Base-by-base conservation (phyloP, 352 stramenopile species). In the Peronosclerospora sorghi region DNA sequence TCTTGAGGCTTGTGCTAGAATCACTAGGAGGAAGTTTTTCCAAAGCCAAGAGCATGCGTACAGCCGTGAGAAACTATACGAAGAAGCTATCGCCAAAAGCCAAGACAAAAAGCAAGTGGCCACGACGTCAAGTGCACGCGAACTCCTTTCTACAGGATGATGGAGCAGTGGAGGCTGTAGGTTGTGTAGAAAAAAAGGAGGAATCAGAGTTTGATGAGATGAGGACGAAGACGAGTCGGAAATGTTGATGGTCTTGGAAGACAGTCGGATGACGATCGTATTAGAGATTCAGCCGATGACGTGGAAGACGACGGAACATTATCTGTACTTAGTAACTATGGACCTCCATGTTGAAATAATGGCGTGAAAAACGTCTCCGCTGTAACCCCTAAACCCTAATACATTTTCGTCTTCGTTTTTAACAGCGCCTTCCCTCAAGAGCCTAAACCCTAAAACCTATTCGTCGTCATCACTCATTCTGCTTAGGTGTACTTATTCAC, bases 221-320 rank as follows among this genome's bases (percentile, higher is more conserved):
- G 64, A 69, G 6, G 70, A 82, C 8, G 65, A 71, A 14, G 62
- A 68, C 4, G 58, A 73, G 17, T 73, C 65, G 4, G 54, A 69
- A 9, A 5, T 65, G 9, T 76, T 60, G 13, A 28, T 81, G 0
- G 47, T 78, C 14, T 55, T 82, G 21, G 63, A 70, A 6, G 68
- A 84, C 36, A 72, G 63, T 87, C 75, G 2, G 75, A 85, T 24
- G 73, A 83, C 34, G 65, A 81, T 28, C 62, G 54, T n/a, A 37
- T 61, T 14, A 63, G 62, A 23, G 48, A 51, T 14, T 75, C 61
- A 6, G 65, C 75, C 35, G 58, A 61, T 23, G 54, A 73, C 23
- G 38, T 56, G 1, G 59, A 68, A 14, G 62, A 67, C 2, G 61
- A 72, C n/a, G n/a, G n/a, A n/a, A n/a, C n/a, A n/a, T n/a, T n/a